Conservation (phyloP, 768 basidiomycete genomes). For the Boletales sp. region DNA sequence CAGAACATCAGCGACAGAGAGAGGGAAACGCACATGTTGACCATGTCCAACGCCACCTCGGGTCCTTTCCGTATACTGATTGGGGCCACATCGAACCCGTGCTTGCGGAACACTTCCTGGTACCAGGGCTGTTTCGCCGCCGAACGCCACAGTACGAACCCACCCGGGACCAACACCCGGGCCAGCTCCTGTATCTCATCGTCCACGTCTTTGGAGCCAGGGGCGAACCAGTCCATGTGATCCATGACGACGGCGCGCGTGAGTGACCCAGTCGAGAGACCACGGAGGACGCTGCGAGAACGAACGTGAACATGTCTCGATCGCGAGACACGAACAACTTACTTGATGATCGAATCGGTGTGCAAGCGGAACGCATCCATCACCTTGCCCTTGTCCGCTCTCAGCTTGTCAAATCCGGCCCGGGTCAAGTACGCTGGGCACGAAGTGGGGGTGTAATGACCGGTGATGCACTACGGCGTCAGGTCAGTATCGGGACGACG, state of each 20-base stretch:
- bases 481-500: no score
- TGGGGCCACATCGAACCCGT: slow-evolving; percentile 51
- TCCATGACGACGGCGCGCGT: slow-evolving; percentile 73
- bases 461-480: slow-evolving; percentile 34
- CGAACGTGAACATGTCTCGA: no score
- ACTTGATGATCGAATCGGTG: slow-evolving; percentile 71
- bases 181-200: slow-evolving; percentile 53
- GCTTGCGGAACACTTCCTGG: slow-evolving; percentile 48
- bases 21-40: slow-evolving; percentile 55
- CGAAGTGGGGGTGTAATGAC: slow-evolving; percentile 54
- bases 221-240: slow-evolving; percentile 58
- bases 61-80: slow-evolving; percentile 51
- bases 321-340: slow-evolving; percentile 9
- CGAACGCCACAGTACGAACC: slow-evolving; percentile 63
- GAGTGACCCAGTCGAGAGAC: slow-evolving; percentile 44
- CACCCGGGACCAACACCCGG: slow-evolving; percentile 54
- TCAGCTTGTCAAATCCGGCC: slow-evolving; percentile 54
- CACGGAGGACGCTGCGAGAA: slow-evolving; percentile 38
- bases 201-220: slow-evolving; percentile 44
- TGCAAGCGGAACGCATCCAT: slow-evolving; percentile 63
- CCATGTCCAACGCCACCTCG: slow-evolving; percentile 53
- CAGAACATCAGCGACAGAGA: background rate
- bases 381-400: slow-evolving; percentile 40
- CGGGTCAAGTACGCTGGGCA: slow-evolving; percentile 65
- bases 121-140: slow-evolving; percentile 68